phyloP scores from a whole-genome alignment of 306 rosid species.

The Cicer bijugum region DNA sequence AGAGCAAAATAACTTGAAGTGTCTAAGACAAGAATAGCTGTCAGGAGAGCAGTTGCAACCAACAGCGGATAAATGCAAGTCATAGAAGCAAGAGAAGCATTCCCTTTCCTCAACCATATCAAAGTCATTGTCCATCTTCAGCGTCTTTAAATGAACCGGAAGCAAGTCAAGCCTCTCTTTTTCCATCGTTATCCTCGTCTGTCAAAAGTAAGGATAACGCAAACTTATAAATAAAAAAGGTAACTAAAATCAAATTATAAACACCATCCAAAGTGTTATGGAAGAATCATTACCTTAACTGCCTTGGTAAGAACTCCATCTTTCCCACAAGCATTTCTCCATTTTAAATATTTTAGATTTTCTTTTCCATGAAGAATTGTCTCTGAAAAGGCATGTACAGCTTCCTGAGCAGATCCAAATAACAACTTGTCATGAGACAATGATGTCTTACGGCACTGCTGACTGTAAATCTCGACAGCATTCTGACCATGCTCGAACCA shows the following conservation, averaged over 20 bases:
- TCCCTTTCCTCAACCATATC: constrained; percentile 75
- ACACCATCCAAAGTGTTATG: constrained; percentile 15
- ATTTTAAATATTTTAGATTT: constrained; percentile 49
- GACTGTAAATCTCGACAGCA: constrained; percentile 84
- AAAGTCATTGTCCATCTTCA: constrained; percentile 66
- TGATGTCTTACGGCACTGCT: constrained; percentile 83
- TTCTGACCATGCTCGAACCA: constrained; percentile 92
- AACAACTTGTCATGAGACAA: constrained; percentile 88
- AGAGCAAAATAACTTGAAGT: constrained; percentile 65
- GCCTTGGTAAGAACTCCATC: constrained; percentile 80
- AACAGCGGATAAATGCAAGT: constrained; percentile 72
- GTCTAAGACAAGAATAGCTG: constrained; percentile 73
- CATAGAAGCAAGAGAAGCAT: constrained; percentile 81
- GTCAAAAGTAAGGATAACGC: constrained; percentile 38
- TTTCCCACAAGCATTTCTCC: constrained; percentile 75
- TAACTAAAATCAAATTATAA: constrained; percentile 40
- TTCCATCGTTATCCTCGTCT: constrained; percentile 81
- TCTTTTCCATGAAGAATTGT: constrained; percentile 55
- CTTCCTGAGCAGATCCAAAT: constrained; percentile 75
- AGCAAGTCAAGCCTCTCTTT: constrained; percentile 65
- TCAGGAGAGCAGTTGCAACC: constrained; percentile 84
- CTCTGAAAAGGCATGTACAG: constrained; percentile 63
- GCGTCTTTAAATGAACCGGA: constrained; percentile 61
- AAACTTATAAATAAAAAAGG: not conserved
- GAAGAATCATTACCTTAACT: constrained; percentile 65